These are phyloP conservation scores for Capsicum chinense DNA, from an alignment of 257 asterid species.

Conservation along the genomic window DNA sequence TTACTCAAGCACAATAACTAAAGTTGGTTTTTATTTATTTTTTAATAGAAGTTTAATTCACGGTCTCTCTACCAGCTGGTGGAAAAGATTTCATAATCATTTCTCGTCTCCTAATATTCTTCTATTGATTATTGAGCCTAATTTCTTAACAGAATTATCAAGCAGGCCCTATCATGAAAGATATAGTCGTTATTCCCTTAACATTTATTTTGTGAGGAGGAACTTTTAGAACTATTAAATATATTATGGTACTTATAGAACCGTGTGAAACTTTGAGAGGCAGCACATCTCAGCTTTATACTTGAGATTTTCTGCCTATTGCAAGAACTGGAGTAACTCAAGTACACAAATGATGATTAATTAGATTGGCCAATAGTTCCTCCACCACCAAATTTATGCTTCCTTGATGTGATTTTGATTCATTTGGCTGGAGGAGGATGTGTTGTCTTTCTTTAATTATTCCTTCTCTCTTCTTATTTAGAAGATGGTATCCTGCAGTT, in stretches of 20 bases:
- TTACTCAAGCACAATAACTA: background rate
- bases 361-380: background rate
- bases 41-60: background rate
- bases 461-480: background rate
- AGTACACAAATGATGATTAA: background rate
- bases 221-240: background rate
- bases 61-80: background rate
- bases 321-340: background rate
- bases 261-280: background rate
- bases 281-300: slow-evolving; percentile 2
- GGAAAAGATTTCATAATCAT: background rate
- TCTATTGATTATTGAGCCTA: background rate
- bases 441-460: background rate
- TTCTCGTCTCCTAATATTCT: background rate
- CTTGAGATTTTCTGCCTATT: background rate
- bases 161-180: background rate
- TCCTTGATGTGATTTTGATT: slow-evolving; percentile 7
- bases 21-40: background rate
- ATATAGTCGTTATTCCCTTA: background rate
- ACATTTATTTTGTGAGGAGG: background rate
- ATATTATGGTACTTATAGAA: background rate
- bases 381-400: slow-evolving; percentile 11
- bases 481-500: slow-evolving; percentile 9
- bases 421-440: slow-evolving; percentile 11
- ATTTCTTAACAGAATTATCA: background rate